These are phyloP conservation scores for Arabidopsis arenosa DNA, from an alignment of 345 rosid species.

Conservation along the genomic window DNA sequence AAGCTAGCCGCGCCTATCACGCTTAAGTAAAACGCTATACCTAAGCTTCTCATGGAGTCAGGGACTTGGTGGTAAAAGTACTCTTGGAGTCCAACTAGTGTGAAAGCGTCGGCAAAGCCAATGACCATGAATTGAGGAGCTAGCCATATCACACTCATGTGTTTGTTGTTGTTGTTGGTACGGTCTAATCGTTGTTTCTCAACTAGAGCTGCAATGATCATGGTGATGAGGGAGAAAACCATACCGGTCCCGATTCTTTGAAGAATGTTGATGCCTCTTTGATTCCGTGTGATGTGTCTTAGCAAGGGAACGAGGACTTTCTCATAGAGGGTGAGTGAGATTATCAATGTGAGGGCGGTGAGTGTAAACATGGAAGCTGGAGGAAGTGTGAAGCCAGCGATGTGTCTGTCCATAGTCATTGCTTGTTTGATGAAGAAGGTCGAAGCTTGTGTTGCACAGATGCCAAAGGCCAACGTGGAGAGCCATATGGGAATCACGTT, in stretches of 20 bases:
- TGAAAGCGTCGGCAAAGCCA: constrained; percentile 78
- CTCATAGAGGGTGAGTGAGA: constrained; percentile 53
- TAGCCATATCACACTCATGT: constrained; percentile 83
- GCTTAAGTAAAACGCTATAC: constrained; percentile 88
- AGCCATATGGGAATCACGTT: constrained; percentile 91
- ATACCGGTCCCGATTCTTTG: constrained; percentile 93
- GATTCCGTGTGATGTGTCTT: constrained; percentile 48
- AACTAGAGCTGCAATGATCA: constrained; percentile 77
- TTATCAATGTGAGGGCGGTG: constrained; percentile 49
- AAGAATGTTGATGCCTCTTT: constrained; percentile 81
- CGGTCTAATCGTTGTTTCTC: constrained; percentile 61
- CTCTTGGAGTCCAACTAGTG: constrained; percentile 90
- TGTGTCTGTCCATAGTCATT: constrained; percentile 57
- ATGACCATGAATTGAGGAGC: constrained; percentile 79
- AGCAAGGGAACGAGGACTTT: constrained; percentile 53
- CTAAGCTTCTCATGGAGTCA: constrained; percentile 91
- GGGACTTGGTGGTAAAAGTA: constrained; percentile 97
- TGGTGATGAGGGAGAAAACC: constrained; percentile 66
- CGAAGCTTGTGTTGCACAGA: constrained; percentile 71
- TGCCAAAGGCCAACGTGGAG: constrained; percentile 68
- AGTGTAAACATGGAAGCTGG: constrained; percentile 53
- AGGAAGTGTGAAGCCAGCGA: constrained; percentile 52
- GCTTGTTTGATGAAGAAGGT: constrained; percentile 95
- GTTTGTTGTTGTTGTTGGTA: constrained; percentile 42
- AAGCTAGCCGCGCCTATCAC: constrained; percentile 81